A percentile compares a stretch with the other conserved stretches of the same genome.
Evolutionary conservation across 305 asterid species (phyloP).

Genomic region (Fraxinus platypoda): DNA sequence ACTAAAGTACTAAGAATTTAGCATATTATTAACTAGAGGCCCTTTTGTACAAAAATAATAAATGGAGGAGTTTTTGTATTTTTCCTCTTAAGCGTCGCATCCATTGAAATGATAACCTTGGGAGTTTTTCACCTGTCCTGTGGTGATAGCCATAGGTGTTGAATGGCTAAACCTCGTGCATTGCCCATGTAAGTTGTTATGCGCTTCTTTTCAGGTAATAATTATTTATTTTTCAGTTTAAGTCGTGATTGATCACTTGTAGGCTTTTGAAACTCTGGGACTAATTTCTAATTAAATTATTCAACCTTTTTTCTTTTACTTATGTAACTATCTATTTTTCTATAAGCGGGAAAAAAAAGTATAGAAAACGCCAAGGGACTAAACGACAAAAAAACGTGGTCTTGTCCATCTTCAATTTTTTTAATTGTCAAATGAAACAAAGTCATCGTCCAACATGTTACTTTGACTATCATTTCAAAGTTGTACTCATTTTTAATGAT

Average conservation of each 20-base stretch:
- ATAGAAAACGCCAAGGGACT: neutral
- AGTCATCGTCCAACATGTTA: neutral
- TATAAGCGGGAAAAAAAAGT: neutral
- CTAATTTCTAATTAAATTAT: neutral
- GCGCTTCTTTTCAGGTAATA: conserved; percentile 15
- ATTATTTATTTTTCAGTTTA: conserved; percentile 3
- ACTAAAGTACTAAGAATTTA: neutral
- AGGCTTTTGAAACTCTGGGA: neutral
- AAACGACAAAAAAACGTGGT: neutral
- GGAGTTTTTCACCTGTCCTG: neutral
- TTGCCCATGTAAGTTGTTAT: neutral
- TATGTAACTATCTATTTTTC: neutral
- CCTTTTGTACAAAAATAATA: neutral
- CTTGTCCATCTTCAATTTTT: neutral
- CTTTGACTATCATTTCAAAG: neutral
- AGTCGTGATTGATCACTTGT: neutral
- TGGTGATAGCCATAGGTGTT: neutral
- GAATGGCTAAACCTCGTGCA: neutral
- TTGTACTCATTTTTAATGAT: neutral
- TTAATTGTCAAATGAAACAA: conserved; percentile 16
- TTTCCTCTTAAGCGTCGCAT: neutral
- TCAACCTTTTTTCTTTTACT: neutral
- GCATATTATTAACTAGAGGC: neutral
- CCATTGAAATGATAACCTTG: neutral
- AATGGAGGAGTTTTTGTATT: neutral